A percentile compares a stretch with the other conserved stretches of the same genome.
These are phyloP conservation scores for Dothidotthia symphoricarpi DNA, from an alignment of 2,329 filamentous ascomycete genomes.

Conservation along the genomic window DNA sequence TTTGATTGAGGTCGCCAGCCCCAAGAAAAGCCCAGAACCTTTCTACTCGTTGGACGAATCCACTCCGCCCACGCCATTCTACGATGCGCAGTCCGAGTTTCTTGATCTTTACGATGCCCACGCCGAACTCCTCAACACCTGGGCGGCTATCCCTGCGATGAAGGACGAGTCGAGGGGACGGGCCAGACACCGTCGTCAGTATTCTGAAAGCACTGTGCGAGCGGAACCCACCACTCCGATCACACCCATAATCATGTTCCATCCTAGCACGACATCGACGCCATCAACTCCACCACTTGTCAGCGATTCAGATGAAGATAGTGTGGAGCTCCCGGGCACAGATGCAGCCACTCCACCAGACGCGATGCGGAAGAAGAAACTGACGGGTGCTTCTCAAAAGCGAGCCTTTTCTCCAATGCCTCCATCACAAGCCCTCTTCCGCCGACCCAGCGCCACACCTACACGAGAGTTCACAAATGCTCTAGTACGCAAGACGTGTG, in stretches of 20 bases:
- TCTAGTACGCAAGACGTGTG: slow-evolving; percentile 73
- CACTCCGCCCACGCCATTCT: slow-evolving; percentile 22
- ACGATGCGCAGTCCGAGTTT: not conserved
- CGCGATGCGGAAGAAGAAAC: slow-evolving; percentile 38
- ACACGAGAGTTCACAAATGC: slow-evolving; percentile 48
- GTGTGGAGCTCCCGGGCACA: slow-evolving; percentile 39
- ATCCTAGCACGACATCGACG: slow-evolving; percentile 25
- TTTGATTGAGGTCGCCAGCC: slow-evolving; percentile 32
- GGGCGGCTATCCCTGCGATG: slow-evolving; percentile 15
- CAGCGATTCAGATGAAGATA: slow-evolving; percentile 47
- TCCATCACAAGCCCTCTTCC: slow-evolving; percentile 63
- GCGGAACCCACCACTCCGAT: slow-evolving; percentile 16
- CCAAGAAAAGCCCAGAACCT: slow-evolving; percentile 37
- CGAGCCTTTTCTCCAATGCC: slow-evolving; percentile 67
- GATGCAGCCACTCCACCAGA: slow-evolving; percentile 44
- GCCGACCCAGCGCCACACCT: slow-evolving; percentile 29
- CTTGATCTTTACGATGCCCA: slow-evolving; percentile 29
- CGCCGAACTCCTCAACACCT: slow-evolving; percentile 28
- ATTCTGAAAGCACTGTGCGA: slow-evolving; percentile 40
- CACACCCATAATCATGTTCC: slow-evolving; percentile 24
- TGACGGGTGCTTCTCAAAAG: slow-evolving; percentile 56
- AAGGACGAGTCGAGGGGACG: slow-evolving; percentile 27
- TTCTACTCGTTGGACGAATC: slow-evolving; percentile 38
- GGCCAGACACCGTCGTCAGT: slow-evolving; percentile 35
- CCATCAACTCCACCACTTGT: slow-evolving; percentile 49